phyloP scores from a whole-genome alignment of 345 rosid species.

The Gossypium bickii region DNA sequence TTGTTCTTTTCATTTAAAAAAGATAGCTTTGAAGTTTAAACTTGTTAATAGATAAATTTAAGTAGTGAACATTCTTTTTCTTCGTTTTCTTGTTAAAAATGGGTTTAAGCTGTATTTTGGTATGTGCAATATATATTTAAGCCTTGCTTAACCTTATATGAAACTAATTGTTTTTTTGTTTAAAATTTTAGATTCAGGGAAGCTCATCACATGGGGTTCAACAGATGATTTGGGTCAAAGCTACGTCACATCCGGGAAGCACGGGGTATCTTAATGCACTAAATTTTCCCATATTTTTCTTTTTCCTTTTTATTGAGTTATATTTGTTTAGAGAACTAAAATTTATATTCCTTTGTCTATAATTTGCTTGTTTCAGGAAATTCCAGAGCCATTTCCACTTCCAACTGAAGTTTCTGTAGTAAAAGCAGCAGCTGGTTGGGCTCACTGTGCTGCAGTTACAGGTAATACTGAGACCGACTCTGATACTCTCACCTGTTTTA shows the following conservation, averaged over 20 bases:
- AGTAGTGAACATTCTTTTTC: not conserved
- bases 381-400: constrained; percentile 90
- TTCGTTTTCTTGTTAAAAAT: not conserved
- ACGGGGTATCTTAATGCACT: constrained; percentile 55
- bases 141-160: not conserved
- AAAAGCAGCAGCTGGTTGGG: constrained; percentile 95
- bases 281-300: not conserved
- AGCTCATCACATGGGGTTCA: constrained; percentile 99
- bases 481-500: not conserved
- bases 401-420: constrained; percentile 63
- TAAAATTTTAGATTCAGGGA: constrained; percentile 66
- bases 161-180: not conserved
- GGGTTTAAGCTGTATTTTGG: not conserved
- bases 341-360: constrained; percentile 1
- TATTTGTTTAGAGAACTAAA: not conserved
- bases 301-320: not conserved
- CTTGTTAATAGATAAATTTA: not conserved
- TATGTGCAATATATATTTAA: not conserved
- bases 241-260: constrained; percentile 94
- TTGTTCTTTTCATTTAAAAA: not conserved
- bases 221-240: constrained; percentile 98
- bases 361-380: constrained; percentile 50
- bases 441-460: constrained; percentile 87
- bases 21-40: not conserved
- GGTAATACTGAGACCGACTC: constrained; percentile 35